Percentiles rank a stretch among this genome's conserved stretches.
phyloP scores from a whole-genome alignment of 2,329 filamentous ascomycete species.

The Raffaelea arxii region DNA sequence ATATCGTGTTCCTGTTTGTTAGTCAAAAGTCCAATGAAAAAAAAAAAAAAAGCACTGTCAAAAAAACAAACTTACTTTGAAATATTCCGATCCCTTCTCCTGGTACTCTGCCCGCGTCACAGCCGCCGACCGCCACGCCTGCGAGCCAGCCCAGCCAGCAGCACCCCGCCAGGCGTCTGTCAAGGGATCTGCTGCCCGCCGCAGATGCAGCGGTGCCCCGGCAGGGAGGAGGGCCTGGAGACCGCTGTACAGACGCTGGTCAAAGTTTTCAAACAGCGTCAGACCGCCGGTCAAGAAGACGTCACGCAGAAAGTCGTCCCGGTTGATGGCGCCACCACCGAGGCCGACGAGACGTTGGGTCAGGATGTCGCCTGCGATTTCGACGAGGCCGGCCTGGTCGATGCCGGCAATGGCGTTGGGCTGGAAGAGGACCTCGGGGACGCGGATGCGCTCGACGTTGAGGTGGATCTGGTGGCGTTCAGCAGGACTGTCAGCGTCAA shows the following conservation, averaged over 20 bases:
- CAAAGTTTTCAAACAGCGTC: slow-evolving; percentile 76
- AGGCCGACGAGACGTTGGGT: slow-evolving; percentile 61
- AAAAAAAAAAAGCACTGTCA: not conserved
- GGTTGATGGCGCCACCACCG: slow-evolving; percentile 31
- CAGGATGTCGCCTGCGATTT: slow-evolving; percentile 85
- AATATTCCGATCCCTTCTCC: slow-evolving; percentile 89
- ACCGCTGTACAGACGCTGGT: slow-evolving; percentile 67
- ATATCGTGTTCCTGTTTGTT: slow-evolving; percentile 51
- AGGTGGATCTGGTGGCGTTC: slow-evolving; percentile 84
- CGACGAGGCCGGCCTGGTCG: slow-evolving; percentile 86
- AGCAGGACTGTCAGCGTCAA: slow-evolving; percentile 67
- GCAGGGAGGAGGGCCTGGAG: slow-evolving; percentile 63
- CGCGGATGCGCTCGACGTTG: slow-evolving; percentile 91
- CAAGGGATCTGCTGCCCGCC: slow-evolving; percentile 65
- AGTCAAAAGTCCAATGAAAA: not conserved
- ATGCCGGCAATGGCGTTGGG: slow-evolving; percentile 75
- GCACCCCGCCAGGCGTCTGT: slow-evolving; percentile 92
- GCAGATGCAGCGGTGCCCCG: slow-evolving; percentile 55
- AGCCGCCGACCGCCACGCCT: slow-evolving; percentile 51
- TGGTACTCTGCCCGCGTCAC: slow-evolving; percentile 74
- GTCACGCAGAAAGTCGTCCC: slow-evolving; percentile 67
- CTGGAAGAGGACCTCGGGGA: slow-evolving; percentile 88
- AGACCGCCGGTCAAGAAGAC: slow-evolving; percentile 94
- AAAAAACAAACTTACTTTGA: slow-evolving; percentile 53
- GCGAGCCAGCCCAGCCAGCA: slow-evolving; percentile 65